A percentile compares a stretch with the other conserved stretches of the same genome.
Conservation (phyloP, 495 filamentous ascomycete species). For the Trichoderma reesei region DNA sequence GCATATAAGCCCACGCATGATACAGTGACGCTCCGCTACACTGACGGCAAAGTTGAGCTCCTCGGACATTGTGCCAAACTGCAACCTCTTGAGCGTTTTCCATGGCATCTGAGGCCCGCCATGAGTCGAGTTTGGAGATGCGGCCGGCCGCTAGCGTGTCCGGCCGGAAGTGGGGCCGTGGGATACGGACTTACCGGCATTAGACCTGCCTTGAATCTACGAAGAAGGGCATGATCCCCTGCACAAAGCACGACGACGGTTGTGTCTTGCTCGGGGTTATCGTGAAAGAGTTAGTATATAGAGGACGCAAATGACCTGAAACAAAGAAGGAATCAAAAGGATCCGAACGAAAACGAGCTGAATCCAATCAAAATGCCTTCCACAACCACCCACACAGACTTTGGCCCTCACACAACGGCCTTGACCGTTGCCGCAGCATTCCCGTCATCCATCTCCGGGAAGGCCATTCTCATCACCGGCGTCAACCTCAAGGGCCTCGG, state of each 20-base stretch:
- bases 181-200: neutral
- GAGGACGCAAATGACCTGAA: neutral
- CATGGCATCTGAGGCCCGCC: too few relatives aligned
- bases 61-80: too few relatives aligned
- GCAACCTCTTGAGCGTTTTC: too few relatives aligned
- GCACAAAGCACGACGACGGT: neutral
- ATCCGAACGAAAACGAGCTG: neutral
- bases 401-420: neutral
- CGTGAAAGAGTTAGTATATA: neutral
- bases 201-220: neutral
- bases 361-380: slow-evolving; percentile 13
- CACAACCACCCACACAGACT: neutral
- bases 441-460: neutral
- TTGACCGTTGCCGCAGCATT: neutral
- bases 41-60: too few relatives aligned
- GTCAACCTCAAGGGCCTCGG: slow-evolving; percentile 45
- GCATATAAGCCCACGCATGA: too few relatives aligned
- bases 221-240: neutral
- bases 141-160: neutral
- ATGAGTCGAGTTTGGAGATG: too few relatives aligned
- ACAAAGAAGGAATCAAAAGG: neutral
- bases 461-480: slow-evolving; percentile 35
- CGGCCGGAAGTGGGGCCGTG: neutral
- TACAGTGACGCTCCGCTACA: too few relatives aligned
- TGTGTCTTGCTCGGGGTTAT: neutral